A percentile compares a stretch with the other conserved stretches of the same genome.
Evolutionary conservation across 2,329 filamentous ascomycete species (phyloP).

Genomic region (Neofusicoccum cordaticola): DNA sequence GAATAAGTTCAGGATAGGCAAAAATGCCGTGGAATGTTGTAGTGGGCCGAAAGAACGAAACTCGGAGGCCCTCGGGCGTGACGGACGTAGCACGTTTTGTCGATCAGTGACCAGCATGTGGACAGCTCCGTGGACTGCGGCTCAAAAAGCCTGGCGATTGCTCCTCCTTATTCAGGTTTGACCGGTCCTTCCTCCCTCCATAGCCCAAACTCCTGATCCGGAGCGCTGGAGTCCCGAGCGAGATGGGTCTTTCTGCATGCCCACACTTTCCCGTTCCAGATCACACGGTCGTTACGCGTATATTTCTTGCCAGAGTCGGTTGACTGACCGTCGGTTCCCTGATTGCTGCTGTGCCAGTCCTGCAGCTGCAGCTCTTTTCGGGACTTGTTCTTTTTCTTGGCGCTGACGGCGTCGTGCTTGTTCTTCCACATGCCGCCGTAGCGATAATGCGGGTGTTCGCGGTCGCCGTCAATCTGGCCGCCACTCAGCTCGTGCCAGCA

Average conservation of each 20-base stretch:
- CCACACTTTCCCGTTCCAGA: constrained; percentile 2
- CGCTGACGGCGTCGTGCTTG: constrained; percentile 39
- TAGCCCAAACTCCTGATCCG: background rate
- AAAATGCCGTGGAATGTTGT: background rate
- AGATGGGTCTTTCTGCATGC: constrained; percentile 9
- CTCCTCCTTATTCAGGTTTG: background rate
- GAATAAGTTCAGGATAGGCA: background rate
- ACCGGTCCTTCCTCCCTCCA: constrained; percentile 1
- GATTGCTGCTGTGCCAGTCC: background rate
- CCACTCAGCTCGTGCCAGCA: constrained; percentile 46
- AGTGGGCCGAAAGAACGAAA: constrained; percentile 6
- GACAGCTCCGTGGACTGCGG: background rate
- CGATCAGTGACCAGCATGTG: background rate
- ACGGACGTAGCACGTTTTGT: background rate
- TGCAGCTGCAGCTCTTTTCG: background rate
- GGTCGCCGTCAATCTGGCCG: constrained; percentile 43
- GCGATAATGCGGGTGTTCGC: constrained; percentile 34
- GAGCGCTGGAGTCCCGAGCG: background rate
- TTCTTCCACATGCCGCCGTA: constrained; percentile 27
- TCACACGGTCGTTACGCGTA: constrained; percentile 2
- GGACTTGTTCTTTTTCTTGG: constrained; percentile 30
- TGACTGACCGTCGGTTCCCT: background rate
- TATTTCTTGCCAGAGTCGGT: background rate
- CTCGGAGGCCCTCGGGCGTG: constrained; percentile 8
- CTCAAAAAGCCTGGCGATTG: background rate